A percentile compares a stretch with the other conserved stretches of the same genome.
These are phyloP conservation scores for Oidiodendron maius DNA, from an alignment of 495 filamentous ascomycete species.

Conservation along the genomic window DNA sequence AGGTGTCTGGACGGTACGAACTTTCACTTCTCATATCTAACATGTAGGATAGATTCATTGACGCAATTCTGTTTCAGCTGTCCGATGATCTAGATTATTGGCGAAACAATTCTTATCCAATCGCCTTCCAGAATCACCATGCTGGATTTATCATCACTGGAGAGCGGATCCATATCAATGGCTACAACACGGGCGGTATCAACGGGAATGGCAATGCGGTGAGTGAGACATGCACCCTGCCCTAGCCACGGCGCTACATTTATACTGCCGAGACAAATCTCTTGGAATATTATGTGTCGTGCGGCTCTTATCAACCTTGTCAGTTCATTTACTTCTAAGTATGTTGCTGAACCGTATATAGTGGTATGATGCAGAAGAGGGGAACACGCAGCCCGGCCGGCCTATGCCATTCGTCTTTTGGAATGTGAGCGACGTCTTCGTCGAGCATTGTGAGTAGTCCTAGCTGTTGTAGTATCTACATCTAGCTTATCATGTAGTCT, in stretches of 20 bases:
- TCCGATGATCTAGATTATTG: constrained; percentile 49
- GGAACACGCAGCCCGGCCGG: constrained; percentile 39
- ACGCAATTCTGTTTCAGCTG: constrained; percentile 28
- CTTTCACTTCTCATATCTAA: no score
- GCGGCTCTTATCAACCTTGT: neutral
- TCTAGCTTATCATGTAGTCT: constrained; percentile 24
- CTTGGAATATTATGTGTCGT: no score
- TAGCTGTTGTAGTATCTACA: neutral
- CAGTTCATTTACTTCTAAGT: neutral
- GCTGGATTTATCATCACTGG: constrained; percentile 49
- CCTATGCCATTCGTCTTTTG: constrained; percentile 58
- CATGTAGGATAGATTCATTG: no score
- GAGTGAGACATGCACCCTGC: no score
- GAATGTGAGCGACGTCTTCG: constrained; percentile 49
- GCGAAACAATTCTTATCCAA: constrained; percentile 47
- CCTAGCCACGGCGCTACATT: no score
- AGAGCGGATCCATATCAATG: constrained; percentile 41
- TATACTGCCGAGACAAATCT: neutral
- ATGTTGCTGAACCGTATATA: no score
- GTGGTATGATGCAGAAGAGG: constrained; percentile 37
- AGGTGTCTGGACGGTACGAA: constrained; percentile 37
- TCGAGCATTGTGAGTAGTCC: constrained; percentile 36
- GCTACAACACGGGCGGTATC: constrained; percentile 45
- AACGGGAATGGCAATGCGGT: constrained; percentile 42
- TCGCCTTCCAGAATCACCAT: constrained; percentile 51